Conservation (phyloP, 75 land plant genomes). For the Isoetes taiwanensis region DNA sequence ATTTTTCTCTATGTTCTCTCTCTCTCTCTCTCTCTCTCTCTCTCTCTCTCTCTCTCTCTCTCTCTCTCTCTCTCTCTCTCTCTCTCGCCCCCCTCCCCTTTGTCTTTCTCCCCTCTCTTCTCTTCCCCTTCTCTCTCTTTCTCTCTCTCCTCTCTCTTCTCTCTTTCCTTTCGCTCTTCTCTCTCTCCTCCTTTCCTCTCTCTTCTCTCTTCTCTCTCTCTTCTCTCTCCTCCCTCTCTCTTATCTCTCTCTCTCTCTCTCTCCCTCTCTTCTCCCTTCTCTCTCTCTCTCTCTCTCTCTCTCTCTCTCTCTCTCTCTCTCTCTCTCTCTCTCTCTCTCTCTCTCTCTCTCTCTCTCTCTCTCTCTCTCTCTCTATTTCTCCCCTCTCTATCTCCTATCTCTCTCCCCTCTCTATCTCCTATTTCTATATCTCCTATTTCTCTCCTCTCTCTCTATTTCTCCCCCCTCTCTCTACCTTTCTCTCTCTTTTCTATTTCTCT, state of each 20-base stretch:
- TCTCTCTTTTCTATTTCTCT: too few relatives aligned
- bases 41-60: conserved; percentile 5
- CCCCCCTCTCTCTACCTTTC: too few relatives aligned
- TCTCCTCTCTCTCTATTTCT: too few relatives aligned
- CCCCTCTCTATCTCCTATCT: too few relatives aligned
- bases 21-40: too few relatives aligned
- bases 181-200: conserved; percentile 25
- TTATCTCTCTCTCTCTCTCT: conserved; percentile 18
- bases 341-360: conserved; percentile 10
- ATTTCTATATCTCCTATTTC: too few relatives aligned
- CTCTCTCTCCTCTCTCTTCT: conserved; percentile 59
- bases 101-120: conserved; percentile 15
- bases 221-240: conserved; percentile 27
- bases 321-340: conserved; percentile 16
- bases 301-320: conserved; percentile 5
- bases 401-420: too few relatives aligned
- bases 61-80: background rate
- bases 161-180: conserved; percentile 63
- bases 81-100: background rate
- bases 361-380: too few relatives aligned
- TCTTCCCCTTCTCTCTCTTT: conserved; percentile 28
- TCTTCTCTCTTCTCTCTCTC: conserved; percentile 43
- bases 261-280: conserved; percentile 30
- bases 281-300: conserved; percentile 18
- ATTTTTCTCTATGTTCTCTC: too few relatives aligned